phyloP scores from a whole-genome alignment of 345 rosid species.

The Euclidium syriacum region DNA sequence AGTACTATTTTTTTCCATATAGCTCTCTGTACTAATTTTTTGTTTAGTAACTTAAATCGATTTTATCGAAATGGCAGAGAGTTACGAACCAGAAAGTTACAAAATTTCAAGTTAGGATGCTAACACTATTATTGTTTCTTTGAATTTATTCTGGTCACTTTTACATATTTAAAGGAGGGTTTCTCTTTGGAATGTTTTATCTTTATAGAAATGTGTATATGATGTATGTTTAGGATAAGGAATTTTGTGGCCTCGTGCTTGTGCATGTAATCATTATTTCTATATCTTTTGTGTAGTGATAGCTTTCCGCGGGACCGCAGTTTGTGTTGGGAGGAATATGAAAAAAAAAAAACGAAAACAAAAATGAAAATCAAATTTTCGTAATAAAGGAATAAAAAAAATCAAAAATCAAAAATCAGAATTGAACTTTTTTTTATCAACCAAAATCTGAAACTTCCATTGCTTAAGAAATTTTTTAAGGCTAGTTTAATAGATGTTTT shows the following conservation, averaged over 20 bases:
- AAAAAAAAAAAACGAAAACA: too few species aligned
- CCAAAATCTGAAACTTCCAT: too few species aligned
- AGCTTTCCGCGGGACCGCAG: background rate
- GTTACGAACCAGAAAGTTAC: too few species aligned
- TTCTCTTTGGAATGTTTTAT: conserved; percentile 2
- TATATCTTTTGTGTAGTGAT: conserved; percentile 9
- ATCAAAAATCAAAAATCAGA: too few species aligned
- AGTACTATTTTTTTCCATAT: too few species aligned
- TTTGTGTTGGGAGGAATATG: background rate
- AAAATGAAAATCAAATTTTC: background rate
- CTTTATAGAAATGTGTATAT: conserved; percentile 17
- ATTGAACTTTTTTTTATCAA: too few species aligned
- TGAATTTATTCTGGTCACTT: background rate
- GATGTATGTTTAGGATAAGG: conserved; percentile 13
- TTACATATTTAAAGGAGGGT: background rate
- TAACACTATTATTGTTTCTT: too few species aligned
- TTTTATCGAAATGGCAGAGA: too few species aligned
- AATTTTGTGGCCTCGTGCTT: conserved; percentile 31
- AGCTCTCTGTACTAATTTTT: too few species aligned
- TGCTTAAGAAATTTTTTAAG: background rate
- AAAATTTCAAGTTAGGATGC: too few species aligned
- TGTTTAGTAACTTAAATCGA: too few species aligned
- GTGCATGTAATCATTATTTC: conserved; percentile 33
- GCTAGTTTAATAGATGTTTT: background rate
- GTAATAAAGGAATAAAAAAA: too few species aligned